Evolutionary conservation across 768 basidiomycete species (phyloP).

Genomic region (Coprinopsis strossmayeri): DNA sequence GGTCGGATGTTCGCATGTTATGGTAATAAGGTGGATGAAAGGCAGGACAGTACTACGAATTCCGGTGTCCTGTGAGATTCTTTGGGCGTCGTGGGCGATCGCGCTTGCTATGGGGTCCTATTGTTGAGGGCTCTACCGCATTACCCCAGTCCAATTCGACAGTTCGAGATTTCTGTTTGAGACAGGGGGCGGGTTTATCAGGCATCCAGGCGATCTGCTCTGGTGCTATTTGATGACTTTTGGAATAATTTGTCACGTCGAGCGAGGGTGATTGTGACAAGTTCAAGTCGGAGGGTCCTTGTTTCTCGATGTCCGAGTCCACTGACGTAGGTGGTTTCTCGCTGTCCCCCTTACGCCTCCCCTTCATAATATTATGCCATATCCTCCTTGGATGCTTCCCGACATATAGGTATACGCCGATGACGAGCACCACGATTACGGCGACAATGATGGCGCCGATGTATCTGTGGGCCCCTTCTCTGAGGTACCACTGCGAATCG

Average conservation of each 20-base stretch:
- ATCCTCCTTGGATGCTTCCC: slow-evolving; percentile 28
- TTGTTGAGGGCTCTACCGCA: neutral
- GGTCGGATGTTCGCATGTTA: neutral
- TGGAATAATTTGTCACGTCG: neutral
- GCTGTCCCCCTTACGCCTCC: neutral
- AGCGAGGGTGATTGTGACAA: neutral
- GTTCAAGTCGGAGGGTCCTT: neutral
- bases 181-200: neutral
- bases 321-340: neutral
- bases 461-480: slow-evolving; percentile 32
- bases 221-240: neutral
- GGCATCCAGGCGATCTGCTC: slow-evolving; percentile 2
- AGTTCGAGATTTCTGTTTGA: neutral
- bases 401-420: slow-evolving; percentile 31
- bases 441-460: slow-evolving; percentile 40
- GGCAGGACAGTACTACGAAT: neutral
- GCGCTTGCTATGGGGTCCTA: too few relatives aligned
- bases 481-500: slow-evolving; percentile 7
- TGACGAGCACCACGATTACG: slow-evolving; percentile 25
- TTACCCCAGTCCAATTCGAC: neutral
- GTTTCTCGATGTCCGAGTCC: neutral
- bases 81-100: too few relatives aligned
- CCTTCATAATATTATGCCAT: too few relatives aligned
- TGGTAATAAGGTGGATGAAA: neutral
- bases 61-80: neutral